These are phyloP conservation scores for Cubamyces lactineus DNA, from an alignment of 768 basidiomycete species.

Conservation along the genomic window DNA sequence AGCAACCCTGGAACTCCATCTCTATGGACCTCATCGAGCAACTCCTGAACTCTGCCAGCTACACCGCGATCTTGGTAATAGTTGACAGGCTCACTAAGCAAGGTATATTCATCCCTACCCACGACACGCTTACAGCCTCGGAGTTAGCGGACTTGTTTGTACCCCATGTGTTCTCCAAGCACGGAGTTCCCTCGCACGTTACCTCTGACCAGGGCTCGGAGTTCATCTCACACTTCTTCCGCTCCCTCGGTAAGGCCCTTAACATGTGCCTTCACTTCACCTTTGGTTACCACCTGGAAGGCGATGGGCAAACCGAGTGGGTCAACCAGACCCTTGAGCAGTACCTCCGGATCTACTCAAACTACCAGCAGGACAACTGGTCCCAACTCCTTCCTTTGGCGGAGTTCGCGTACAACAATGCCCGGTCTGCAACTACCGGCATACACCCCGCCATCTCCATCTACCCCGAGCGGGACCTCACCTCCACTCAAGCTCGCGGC, in stretches of 20 bases:
- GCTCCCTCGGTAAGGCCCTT: background rate
- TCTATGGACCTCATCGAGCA: constrained; percentile 32
- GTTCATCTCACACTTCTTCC: constrained; percentile 19
- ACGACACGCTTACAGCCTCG: background rate
- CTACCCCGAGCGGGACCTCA: background rate
- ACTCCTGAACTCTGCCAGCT: constrained; percentile 20
- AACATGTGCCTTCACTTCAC: constrained; percentile 3
- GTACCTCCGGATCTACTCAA: constrained; percentile 34
- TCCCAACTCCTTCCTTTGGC: background rate
- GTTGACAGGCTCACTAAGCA: constrained; percentile 43
- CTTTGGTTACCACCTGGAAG: background rate
- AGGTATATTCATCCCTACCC: constrained; percentile 41
- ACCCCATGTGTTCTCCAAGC: constrained; percentile 19
- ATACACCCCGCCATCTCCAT: background rate
- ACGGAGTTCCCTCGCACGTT: constrained; percentile 19
- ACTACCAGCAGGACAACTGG: background rate
- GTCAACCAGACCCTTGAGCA: background rate
- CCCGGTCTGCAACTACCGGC: background rate
- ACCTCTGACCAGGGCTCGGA: constrained; percentile 23
- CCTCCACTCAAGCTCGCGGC: background rate
- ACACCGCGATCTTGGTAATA: constrained; percentile 33
- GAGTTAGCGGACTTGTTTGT: constrained; percentile 17
- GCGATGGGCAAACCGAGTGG: background rate
- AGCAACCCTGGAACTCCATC: constrained; percentile 33
- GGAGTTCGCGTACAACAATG: constrained; percentile 4